Percentiles rank a stretch among this genome's conserved stretches.
Evolutionary conservation across 2,329 filamentous ascomycete species (phyloP).

Genomic region (Aspergillus sp.): DNA sequence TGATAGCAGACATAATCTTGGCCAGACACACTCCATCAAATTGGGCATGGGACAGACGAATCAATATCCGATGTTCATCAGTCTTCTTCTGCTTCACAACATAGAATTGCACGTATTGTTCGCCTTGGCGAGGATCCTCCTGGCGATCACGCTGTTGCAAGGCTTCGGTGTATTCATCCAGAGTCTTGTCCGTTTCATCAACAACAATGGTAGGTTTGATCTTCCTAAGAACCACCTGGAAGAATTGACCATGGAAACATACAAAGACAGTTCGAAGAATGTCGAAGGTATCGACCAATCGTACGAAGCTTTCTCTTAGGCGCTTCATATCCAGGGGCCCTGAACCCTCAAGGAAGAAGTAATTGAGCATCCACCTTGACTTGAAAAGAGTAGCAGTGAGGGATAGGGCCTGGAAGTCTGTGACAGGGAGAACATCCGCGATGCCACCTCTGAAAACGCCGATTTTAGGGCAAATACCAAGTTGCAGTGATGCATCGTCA

Average conservation of each 20-base stretch:
- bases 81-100: conserved; percentile 42
- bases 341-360: conserved; percentile 56
- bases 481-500: conserved; percentile 39
- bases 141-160: conserved; percentile 54
- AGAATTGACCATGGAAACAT: conserved; percentile 45
- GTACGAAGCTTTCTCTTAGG: conserved; percentile 34
- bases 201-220: conserved; percentile 49
- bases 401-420: conserved; percentile 42
- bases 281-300: conserved; percentile 58
- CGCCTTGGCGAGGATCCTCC: conserved; percentile 53
- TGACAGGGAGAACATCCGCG: conserved; percentile 53
- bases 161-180: conserved; percentile 50
- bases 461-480: conserved; percentile 49
- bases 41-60: conserved; percentile 64
- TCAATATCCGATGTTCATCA: conserved; percentile 45
- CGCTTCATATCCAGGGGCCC: conserved; percentile 46
- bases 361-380: conserved; percentile 36
- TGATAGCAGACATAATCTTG: conserved; percentile 57
- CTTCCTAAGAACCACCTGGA: conserved; percentile 55
- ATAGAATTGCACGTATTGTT: conserved; percentile 58
- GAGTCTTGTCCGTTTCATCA: conserved; percentile 48
- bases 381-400: conserved; percentile 32
- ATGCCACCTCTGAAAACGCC: conserved; percentile 49
- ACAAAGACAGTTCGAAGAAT: conserved; percentile 65
- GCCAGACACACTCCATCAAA: conserved; percentile 66